Conservation (phyloP, 2,329 filamentous ascomycete species). For the Penicillium decumbens region DNA sequence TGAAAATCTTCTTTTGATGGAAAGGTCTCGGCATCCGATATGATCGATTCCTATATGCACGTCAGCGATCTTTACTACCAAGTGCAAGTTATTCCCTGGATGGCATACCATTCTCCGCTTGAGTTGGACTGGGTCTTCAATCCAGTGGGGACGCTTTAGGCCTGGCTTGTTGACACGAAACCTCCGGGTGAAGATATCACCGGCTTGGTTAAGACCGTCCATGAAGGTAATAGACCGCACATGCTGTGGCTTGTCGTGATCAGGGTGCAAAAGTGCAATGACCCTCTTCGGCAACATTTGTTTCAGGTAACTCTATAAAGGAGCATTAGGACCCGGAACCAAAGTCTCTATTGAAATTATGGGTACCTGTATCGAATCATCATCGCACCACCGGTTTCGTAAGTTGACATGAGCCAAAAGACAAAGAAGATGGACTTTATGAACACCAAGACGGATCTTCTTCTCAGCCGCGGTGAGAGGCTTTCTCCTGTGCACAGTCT, state of each 20-base stretch:
- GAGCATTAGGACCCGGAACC: conserved; percentile 7
- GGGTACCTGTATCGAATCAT: conserved; percentile 59
- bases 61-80: conserved; percentile 12
- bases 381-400: conserved; percentile 88
- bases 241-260: conserved; percentile 65
- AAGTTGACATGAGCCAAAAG: conserved; percentile 70
- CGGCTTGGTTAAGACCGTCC: conserved; percentile 68
- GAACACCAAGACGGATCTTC: conserved; percentile 64
- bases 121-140: conserved; percentile 59
- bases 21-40: conserved; percentile 62
- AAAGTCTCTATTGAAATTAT: background rate
- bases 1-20: conserved; percentile 70
- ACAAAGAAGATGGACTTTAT: conserved; percentile 81
- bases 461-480: conserved; percentile 55
- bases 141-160: conserved; percentile 68
- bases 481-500: conserved; percentile 42
- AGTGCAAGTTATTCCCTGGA: conserved; percentile 12
- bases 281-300: conserved; percentile 63
- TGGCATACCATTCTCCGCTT: conserved; percentile 47
- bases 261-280: conserved; percentile 64
- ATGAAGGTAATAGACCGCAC: conserved; percentile 71
- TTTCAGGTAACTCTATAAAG: conserved; percentile 48
- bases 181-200: conserved; percentile 61
- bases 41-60: conserved; percentile 48
- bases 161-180: conserved; percentile 71